Conservation (phyloP, 2,329 filamentous ascomycete genomes). For the Neofusicoccum sp. region DNA sequence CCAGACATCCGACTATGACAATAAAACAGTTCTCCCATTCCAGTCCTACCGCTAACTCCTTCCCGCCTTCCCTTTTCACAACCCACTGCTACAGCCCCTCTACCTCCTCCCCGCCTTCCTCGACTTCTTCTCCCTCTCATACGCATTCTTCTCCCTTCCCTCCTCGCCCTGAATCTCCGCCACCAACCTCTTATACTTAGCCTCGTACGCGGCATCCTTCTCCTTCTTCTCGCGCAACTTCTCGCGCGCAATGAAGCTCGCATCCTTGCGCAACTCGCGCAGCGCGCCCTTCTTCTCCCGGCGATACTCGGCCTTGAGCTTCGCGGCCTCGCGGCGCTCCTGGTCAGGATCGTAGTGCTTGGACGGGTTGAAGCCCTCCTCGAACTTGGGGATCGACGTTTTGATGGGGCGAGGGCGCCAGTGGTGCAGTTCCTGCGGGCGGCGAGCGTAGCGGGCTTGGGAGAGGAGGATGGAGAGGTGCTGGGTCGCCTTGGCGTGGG, state of each 20-base stretch:
- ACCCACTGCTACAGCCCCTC: background rate
- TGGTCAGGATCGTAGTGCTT: slow-evolving; percentile 97
- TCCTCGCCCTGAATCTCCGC: slow-evolving; percentile 96
- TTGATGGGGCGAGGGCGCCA: slow-evolving; percentile 88
- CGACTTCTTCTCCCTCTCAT: slow-evolving; percentile 79
- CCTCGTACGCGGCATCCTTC: slow-evolving; percentile 89
- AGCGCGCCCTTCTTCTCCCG: slow-evolving; percentile 92
- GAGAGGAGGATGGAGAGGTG: slow-evolving; percentile 62
- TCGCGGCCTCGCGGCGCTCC: slow-evolving; percentile 80
- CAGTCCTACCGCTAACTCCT: background rate
- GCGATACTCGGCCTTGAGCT: slow-evolving; percentile 88
- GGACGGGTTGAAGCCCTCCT: slow-evolving; percentile 89
- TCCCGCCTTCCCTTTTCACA: background rate
- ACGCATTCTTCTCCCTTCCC: slow-evolving; percentile 79
- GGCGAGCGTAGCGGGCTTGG: slow-evolving; percentile 64
- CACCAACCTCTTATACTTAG: slow-evolving; percentile 88
- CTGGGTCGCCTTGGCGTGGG: slow-evolving; percentile 50
- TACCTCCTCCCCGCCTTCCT: slow-evolving; percentile 55
- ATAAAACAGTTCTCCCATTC: no score
- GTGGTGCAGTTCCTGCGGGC: slow-evolving; percentile 82
- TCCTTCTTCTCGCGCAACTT: slow-evolving; percentile 89
- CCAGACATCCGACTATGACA: no score
- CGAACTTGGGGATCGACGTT: slow-evolving; percentile 87
- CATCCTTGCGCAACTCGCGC: slow-evolving; percentile 91
- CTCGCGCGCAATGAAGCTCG: slow-evolving; percentile 88